Evolutionary conservation across 164 flowering plant species (phyloP).

Genomic region (Echeveria elegans): DNA sequence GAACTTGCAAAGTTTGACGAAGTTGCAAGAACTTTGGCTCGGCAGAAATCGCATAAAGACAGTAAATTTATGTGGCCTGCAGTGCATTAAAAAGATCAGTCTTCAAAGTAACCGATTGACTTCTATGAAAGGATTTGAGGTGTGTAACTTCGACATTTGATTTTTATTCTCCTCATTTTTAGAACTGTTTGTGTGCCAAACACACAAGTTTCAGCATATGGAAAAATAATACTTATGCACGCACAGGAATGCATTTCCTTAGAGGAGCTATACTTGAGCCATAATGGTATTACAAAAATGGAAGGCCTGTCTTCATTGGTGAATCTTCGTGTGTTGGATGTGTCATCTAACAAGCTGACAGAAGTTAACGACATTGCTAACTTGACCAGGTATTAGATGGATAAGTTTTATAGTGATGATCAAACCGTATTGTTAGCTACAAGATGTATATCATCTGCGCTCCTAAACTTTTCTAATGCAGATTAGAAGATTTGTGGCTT

Average conservation of each 20-base stretch:
- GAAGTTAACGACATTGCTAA: constrained; percentile 59
- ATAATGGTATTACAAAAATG: constrained; percentile 91
- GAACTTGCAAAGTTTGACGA: constrained; percentile 53
- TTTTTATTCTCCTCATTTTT: neutral
- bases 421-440: neutral
- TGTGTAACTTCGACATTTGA: constrained; percentile 6
- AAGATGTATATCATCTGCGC: constrained; percentile 4
- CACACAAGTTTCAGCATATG: neutral
- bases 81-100: constrained; percentile 77
- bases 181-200: neutral
- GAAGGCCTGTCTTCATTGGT: constrained; percentile 77
- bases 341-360: constrained; percentile 79
- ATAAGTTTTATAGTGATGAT: neutral
- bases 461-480: constrained; percentile 20
- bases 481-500: constrained; percentile 95
- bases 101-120: constrained; percentile 94
- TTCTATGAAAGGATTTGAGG: constrained; percentile 85
- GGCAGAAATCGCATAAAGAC: constrained; percentile 77
- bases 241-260: constrained; percentile 74
- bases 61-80: constrained; percentile 73
- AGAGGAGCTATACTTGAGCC: constrained; percentile 95
- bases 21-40: constrained; percentile 86
- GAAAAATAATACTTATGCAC: neutral
- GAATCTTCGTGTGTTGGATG: constrained; percentile 77
- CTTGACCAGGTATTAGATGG: constrained; percentile 38